These are phyloP conservation scores for Fusarium pseudograminearum DNA, from an alignment of 2,329 filamentous ascomycete species.

Conservation along the genomic window DNA sequence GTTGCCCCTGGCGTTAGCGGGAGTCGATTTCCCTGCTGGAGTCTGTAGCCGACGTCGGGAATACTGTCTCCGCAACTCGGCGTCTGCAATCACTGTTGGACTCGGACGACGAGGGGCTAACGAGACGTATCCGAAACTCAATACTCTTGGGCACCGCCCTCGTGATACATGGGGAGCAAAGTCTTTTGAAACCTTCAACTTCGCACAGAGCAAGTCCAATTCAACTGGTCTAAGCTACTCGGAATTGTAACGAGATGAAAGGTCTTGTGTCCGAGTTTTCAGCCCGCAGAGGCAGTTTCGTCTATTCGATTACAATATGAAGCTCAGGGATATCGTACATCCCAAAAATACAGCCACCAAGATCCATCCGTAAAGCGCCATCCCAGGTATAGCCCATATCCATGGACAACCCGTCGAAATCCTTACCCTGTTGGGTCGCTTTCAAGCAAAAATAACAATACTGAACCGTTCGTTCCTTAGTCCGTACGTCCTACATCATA, in stretches of 20 bases:
- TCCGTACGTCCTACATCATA: constrained; percentile 32
- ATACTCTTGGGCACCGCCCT: background rate
- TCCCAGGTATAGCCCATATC: constrained; percentile 14
- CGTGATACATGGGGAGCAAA: background rate
- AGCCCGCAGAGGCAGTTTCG: constrained; percentile 6
- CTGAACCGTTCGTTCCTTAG: background rate
- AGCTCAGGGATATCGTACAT: constrained; percentile 16
- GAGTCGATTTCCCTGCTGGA: constrained; percentile 8
- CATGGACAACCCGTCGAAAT: background rate
- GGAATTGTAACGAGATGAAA: background rate
- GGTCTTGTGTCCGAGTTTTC: background rate
- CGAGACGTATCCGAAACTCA: background rate
- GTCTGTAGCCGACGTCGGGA: constrained; percentile 27
- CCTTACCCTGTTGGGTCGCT: constrained; percentile 3
- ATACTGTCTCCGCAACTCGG: constrained; percentile 12
- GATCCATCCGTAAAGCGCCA: constrained; percentile 36
- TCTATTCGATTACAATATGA: constrained; percentile 13
- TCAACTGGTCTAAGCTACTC: background rate
- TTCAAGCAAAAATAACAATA: constrained; percentile 6
- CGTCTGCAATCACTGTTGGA: background rate
- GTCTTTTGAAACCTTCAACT: background rate
- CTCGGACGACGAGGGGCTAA: background rate
- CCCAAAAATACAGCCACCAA: constrained; percentile 15
- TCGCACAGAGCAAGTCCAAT: background rate
- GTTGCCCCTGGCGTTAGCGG: constrained; percentile 23